Evolutionary conservation across 2,329 filamentous ascomycete species (phyloP), one percentile per base, ranked within the genome.

Genomic region (Diaporthe sp.): DNA sequence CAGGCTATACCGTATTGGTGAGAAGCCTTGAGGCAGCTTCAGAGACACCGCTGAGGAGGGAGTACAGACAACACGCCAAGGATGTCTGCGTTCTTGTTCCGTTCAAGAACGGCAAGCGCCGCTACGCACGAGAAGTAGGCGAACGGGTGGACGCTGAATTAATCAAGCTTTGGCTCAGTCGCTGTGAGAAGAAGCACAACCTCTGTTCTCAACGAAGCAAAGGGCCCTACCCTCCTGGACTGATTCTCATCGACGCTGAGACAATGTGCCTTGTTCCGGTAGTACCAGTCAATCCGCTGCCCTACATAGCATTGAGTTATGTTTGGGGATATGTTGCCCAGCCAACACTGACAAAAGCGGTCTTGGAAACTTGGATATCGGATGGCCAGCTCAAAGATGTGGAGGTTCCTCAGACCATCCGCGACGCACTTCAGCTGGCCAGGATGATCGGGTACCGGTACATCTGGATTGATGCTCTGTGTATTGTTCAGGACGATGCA

Each of bases 261-360:
- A 25, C 25, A 17, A 52, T 67, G 64, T 52, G 64, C 33, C 45
- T 67, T 4, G 22, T 25, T 19, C 22, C 30, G 42, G 22, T 52
- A 38, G 45, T 15, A 19, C 4, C 64, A 13, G 3, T 19, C n/a
- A 25, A 25, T 3, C 30, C 45, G 30, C 30, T 67, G 3, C 45
- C 10, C 12, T 71, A 71, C 54, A 47, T 71, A 13, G 54, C 68
- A 1, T 13, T 71, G 52, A 71, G 68, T n/a, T 71, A 71, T 15
- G 64, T 81, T 0, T 84, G 82, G 82, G 82, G 82, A 0, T 74
- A 79, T 57, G 42, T 76, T 3, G 4, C 66, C 4, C 45, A 66
- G 40, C 17, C 68, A 4, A 50, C 38, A 10, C 30, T 72, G 40
- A 45, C 47, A 25, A 47, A n/a, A 13, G 38, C 57, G 30, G 72